A percentile compares a stretch with the other conserved stretches of the same genome.
Evolutionary conservation across 176 grass and related monocot genomes (phyloP).

Genomic region (Typha latifolia): DNA sequence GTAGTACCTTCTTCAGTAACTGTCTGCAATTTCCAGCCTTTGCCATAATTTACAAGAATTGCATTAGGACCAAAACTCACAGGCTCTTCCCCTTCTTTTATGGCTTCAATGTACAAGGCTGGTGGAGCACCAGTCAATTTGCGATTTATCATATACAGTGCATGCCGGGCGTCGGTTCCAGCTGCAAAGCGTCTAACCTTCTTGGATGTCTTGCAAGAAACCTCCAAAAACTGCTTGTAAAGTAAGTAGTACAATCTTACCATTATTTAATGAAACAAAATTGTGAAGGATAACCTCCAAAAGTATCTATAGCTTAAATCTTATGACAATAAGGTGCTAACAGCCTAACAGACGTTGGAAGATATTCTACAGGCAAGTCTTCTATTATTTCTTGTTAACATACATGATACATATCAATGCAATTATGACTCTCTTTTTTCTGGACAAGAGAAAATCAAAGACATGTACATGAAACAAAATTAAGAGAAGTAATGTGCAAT

Average conservation of each 20-base stretch:
- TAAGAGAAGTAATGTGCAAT: too few species aligned
- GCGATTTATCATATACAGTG: conserved; percentile 57
- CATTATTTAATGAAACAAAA: too few species aligned
- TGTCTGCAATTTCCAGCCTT: conserved; percentile 73
- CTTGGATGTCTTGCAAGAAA: conserved; percentile 61
- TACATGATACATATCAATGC: too few species aligned
- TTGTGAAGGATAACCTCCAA: too few species aligned
- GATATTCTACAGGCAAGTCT: too few species aligned
- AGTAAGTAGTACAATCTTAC: neutral
- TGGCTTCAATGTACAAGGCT: conserved; percentile 69
- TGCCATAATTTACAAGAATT: conserved; percentile 58
- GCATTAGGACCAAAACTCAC: conserved; percentile 68
- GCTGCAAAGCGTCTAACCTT: conserved; percentile 65
- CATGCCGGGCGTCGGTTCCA: conserved; percentile 55
- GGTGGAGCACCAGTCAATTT: conserved; percentile 38
- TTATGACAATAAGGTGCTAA: too few species aligned
- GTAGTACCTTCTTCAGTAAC: conserved; percentile 34
- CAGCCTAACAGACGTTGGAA: too few species aligned
- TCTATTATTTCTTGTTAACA: too few species aligned
- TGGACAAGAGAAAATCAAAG: too few species aligned
- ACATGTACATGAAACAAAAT: too few species aligned
- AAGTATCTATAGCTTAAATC: too few species aligned
- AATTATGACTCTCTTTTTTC: too few species aligned
- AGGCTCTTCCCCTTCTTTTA: conserved; percentile 74
- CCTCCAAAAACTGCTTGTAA: conserved; percentile 63